These are phyloP conservation scores for Curvularia sp. DNA, from an alignment of 2,329 filamentous ascomycete genomes.

Conservation along the genomic window DNA sequence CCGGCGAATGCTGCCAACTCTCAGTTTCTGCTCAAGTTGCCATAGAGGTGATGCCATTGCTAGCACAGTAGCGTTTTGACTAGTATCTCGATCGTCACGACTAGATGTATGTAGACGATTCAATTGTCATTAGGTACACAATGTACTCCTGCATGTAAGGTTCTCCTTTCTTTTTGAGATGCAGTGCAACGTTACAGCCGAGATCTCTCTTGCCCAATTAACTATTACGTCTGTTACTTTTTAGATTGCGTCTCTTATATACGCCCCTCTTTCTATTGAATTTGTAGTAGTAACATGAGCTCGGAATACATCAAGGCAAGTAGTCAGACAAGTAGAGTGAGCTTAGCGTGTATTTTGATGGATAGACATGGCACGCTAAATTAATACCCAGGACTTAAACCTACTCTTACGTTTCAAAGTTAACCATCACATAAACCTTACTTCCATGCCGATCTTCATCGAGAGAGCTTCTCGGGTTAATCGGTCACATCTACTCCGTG, in stretches of 20 bases:
- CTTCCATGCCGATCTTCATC: neutral
- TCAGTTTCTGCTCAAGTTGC: conserved; percentile 6
- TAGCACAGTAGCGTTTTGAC: neutral
- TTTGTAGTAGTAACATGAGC: neutral
- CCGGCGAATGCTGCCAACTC: neutral
- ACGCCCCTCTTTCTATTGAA: neutral
- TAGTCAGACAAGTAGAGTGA: neutral
- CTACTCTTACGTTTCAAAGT: neutral
- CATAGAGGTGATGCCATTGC: neutral
- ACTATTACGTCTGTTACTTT: neutral
- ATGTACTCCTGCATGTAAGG: neutral
- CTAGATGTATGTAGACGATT: neutral
- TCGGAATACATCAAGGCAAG: neutral
- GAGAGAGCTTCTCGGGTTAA: neutral
- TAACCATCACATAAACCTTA: neutral
- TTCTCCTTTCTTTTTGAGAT: neutral
- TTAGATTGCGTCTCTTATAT: neutral
- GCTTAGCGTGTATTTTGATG: neutral
- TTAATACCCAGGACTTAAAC: neutral
- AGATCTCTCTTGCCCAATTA: neutral
- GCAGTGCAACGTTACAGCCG: neutral
- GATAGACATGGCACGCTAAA: neutral
- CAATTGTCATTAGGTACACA: neutral
- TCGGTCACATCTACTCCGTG: too few relatives aligned
- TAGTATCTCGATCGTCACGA: neutral